Percentiles rank a stretch among this genome's conserved stretches.
Conservation (phyloP, 495 filamentous ascomycete species). For the Neurospora sp. region DNA sequence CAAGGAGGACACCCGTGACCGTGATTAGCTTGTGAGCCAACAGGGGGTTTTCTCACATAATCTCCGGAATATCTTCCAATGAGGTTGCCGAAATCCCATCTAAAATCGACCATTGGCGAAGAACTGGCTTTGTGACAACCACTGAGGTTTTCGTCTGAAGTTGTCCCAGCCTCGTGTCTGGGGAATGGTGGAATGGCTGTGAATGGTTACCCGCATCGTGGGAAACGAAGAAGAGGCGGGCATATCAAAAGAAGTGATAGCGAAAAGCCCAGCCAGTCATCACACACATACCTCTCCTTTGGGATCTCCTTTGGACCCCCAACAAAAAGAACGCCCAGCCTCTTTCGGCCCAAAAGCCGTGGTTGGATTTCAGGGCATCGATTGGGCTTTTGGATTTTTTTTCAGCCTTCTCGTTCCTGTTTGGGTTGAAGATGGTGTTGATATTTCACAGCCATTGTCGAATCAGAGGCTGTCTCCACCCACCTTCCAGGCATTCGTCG, state of each 20-base stretch:
- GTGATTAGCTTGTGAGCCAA: background rate
- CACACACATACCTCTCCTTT: conserved; percentile 5
- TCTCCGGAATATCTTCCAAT: conserved; percentile 17
- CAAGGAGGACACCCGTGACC: background rate
- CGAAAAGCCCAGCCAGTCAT: conserved; percentile 9
- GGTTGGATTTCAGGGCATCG: background rate
- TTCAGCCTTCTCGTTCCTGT: conserved; percentile 27
- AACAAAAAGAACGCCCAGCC: conserved; percentile 4
- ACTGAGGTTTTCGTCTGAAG: conserved; percentile 1
- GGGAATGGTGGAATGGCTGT: background rate
- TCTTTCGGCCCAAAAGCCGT: conserved; percentile 15
- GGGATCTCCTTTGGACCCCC: background rate
- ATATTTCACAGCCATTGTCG: conserved; percentile 26
- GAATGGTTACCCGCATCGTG: background rate
- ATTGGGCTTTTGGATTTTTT: background rate
- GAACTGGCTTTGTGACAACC: conserved; percentile 8
- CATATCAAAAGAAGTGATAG: background rate
- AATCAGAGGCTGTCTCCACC: conserved; percentile 23
- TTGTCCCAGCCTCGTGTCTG: conserved; percentile 12
- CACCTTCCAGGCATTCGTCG: conserved; percentile 15
- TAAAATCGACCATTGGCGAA: conserved; percentile 17
- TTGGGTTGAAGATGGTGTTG: conserved; percentile 17
- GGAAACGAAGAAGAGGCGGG: background rate
- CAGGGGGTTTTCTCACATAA: background rate
- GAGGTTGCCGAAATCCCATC: background rate